Evolutionary conservation across 495 filamentous ascomycete genomes (phyloP).

Genomic region (Hypoxylon rickii): DNA sequence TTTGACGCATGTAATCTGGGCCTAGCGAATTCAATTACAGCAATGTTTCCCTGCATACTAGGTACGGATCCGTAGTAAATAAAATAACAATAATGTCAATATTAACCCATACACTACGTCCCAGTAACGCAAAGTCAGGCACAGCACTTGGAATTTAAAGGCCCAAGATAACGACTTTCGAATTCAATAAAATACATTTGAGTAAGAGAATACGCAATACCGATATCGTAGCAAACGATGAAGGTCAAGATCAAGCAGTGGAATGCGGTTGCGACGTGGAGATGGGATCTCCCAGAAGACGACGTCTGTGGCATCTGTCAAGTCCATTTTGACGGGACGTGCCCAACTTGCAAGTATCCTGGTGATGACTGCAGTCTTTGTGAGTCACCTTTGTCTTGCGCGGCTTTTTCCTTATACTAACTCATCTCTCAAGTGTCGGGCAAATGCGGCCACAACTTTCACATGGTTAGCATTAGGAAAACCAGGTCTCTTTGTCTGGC

Average conservation of each 20-base stretch:
- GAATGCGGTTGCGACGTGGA: conserved; percentile 94
- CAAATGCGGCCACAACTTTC: conserved; percentile 95
- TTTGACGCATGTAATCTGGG: background rate
- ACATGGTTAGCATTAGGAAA: conserved; percentile 75
- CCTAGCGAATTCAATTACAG: background rate
- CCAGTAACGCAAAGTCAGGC: background rate
- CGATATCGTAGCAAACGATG: conserved; percentile 56
- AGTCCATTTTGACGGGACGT: conserved; percentile 96
- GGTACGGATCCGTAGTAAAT: too few species aligned
- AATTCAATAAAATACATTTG: too few species aligned
- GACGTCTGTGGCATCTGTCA: conserved; percentile 99
- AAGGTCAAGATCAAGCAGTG: conserved; percentile 92
- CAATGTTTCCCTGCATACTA: background rate
- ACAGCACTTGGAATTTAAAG: too few species aligned
- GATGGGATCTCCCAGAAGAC: conserved; percentile 97
- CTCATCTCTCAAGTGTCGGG: conserved; percentile 71
- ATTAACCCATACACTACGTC: background rate
- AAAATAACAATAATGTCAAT: background rate
- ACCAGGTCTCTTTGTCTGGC: background rate
- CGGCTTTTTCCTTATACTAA: conserved; percentile 13
- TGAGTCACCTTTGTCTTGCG: conserved; percentile 50
- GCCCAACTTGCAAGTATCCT: conserved; percentile 96
- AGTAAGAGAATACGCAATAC: too few species aligned
- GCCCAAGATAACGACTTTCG: background rate
- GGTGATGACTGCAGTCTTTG: conserved; percentile 92